These are phyloP conservation scores for Scedosporium apiospermum DNA, from an alignment of 2,329 filamentous ascomycete genomes.

Conservation along the genomic window DNA sequence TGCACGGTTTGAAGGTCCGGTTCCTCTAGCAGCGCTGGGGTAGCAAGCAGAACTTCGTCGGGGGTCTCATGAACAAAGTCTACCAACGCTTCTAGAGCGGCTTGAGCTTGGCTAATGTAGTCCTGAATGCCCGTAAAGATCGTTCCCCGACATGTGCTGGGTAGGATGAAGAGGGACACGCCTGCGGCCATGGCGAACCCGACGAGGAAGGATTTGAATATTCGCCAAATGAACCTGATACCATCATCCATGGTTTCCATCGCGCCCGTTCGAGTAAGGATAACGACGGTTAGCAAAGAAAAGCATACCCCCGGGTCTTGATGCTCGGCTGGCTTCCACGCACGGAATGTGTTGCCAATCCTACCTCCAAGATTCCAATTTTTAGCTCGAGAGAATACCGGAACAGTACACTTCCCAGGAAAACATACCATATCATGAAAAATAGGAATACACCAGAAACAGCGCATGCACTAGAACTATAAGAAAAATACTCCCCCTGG, in stretches of 20 bases:
- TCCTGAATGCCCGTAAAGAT: background rate
- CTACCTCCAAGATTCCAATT: background rate
- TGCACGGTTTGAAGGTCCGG: conserved; percentile 6
- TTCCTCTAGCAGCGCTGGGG: conserved; percentile 8
- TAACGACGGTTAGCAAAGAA: conserved; percentile 1
- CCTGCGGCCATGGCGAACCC: conserved; percentile 3
- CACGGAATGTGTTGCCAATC: background rate
- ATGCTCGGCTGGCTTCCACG: conserved; percentile 1
- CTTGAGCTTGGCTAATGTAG: background rate
- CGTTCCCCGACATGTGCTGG: background rate
- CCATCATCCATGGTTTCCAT: background rate
- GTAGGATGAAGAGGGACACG: conserved; percentile 4
- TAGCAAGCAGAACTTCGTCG: conserved; percentile 6
- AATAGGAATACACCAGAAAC: conserved; percentile 3
- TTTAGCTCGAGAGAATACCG: background rate
- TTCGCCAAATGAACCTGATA: background rate
- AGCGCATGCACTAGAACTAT: background rate
- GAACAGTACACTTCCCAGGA: background rate
- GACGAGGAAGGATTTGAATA: conserved; percentile 1
- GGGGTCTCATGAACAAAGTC: conserved; percentile 3
- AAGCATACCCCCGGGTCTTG: conserved; percentile 3
- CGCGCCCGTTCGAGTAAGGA: background rate
- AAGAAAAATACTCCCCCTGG: conserved; percentile 2
- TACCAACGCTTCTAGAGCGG: background rate
- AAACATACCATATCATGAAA: conserved; percentile 5